Conservation (phyloP, 306 rosid genomes). For the Cicer arietinum region DNA sequence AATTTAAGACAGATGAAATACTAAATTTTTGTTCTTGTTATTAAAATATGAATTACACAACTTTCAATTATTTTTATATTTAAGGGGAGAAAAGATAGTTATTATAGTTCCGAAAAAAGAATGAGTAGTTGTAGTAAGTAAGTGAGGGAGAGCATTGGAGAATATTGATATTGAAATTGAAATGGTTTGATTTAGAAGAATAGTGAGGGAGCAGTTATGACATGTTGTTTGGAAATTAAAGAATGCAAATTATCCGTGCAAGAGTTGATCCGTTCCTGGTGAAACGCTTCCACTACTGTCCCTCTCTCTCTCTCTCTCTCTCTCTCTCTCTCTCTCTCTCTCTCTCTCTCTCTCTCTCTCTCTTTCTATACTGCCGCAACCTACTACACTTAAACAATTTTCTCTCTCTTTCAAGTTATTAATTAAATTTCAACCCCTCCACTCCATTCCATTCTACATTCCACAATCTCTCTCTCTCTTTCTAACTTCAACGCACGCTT, state of each 20-base stretch:
- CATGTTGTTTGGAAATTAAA: no score
- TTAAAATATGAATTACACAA: no score
- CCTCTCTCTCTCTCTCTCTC: not conserved
- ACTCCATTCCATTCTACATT: not conserved
- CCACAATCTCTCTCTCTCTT: not conserved
- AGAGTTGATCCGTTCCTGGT: not conserved
- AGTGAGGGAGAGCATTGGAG: no score
- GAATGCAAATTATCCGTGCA: not conserved
- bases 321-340: not conserved
- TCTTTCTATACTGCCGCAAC: not conserved
- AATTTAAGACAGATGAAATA: no score
- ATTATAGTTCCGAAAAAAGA: no score
- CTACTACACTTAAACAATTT: not conserved
- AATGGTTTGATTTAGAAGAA: no score
- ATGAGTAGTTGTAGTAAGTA: no score
- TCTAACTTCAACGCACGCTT: not conserved
- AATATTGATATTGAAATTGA: no score
- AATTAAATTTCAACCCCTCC: constrained; percentile 6
- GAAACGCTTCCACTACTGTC: not conserved
- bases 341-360: not conserved
- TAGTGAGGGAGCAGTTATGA: no score
- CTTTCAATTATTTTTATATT: no score
- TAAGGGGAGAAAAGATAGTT: no score
- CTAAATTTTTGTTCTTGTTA: no score
- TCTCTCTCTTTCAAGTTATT: constrained; percentile 4